A percentile compares a stretch with the other conserved stretches of the same genome.
phyloP scores from a whole-genome alignment of 2,329 filamentous ascomycete genomes.

The Fusarium tupiense region DNA sequence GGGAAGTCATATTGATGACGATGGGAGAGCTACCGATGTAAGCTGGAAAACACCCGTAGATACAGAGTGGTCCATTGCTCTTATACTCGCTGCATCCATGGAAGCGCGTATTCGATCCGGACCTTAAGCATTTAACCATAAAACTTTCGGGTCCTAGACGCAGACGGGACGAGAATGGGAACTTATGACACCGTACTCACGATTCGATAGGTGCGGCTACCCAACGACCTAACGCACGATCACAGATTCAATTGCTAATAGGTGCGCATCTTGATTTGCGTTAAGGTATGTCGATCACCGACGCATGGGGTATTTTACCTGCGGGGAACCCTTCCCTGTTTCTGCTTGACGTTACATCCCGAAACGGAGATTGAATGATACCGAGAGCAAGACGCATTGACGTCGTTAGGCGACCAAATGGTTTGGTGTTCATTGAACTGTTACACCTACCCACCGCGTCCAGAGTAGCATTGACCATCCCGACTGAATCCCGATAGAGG shows the following conservation, averaged over 20 bases:
- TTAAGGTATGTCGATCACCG: not conserved
- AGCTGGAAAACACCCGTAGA: accelerated
- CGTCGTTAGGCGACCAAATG: not conserved
- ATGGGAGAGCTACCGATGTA: not conserved
- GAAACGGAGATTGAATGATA: not conserved
- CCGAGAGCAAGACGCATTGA: not conserved
- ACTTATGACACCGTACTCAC: not conserved
- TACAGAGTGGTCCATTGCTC: too few species aligned
- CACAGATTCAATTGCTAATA: not conserved
- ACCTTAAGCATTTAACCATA: not conserved
- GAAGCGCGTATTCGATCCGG: not conserved
- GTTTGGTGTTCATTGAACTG: not conserved
- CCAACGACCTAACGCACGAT: not conserved
- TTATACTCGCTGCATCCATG: not conserved
- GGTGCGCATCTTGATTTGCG: not conserved
- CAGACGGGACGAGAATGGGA: not conserved
- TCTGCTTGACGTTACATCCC: not conserved
- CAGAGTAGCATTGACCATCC: not conserved
- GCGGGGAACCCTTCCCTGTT: not conserved
- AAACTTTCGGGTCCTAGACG: not conserved
- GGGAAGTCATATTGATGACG: not conserved
- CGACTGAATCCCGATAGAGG: not conserved
- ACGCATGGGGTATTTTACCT: not conserved
- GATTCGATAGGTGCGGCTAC: not conserved
- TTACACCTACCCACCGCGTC: too few species aligned